Evolutionary conservation across 768 basidiomycete genomes (phyloP), one percentile per base, ranked within the genome.

Genomic region (Leucogyrophana mollusca): DNA sequence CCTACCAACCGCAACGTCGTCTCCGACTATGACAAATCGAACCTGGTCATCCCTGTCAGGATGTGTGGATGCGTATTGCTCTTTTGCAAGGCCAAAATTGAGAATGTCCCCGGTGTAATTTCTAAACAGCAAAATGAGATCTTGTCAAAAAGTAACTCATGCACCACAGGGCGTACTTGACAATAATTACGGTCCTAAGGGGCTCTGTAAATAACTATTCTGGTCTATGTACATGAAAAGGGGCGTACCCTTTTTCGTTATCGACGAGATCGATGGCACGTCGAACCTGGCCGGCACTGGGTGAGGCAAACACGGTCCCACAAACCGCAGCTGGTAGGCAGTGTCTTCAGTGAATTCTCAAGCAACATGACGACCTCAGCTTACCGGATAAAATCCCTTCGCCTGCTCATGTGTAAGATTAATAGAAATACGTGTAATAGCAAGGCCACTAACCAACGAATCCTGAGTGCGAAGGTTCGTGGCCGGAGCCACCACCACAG

Each of bases 101-200:
- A 95, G 80, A 30, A 93, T 78, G 55, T 95, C 93, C 14, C 93
- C 93, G 0, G 90, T 93, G 59, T 92, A 92, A 56, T 92, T 92
- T 62, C 87, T 90, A 47, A 37, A n/a, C n/a, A n/a, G n/a, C n/a
- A 14, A 25, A 21, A 18, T 7, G 23, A 24, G 57, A 33, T 47
- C 43, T 50, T n/a, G n/a, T n/a, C n/a, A n/a, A n/a, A n/a, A n/a
- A n/a, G n/a, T n/a, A n/a, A n/a, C n/a, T 33, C 9, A n/a, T 33
- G 32, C 32, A n/a, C n/a, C n/a, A n/a, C n/a, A n/a, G 27, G 18
- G 22, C 67, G 35, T 62, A 90, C 88, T 92, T 91, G 54, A 92
- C 87, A 53, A 90, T 81, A 54, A 92, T 90, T 37, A 92, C 65
- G 3, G 87, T 89, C 11, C 90, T 90, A 47, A 7, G 14, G 24